phyloP scores from a whole-genome alignment of 768 basidiomycete genomes.

The Galerina sulciceps region DNA sequence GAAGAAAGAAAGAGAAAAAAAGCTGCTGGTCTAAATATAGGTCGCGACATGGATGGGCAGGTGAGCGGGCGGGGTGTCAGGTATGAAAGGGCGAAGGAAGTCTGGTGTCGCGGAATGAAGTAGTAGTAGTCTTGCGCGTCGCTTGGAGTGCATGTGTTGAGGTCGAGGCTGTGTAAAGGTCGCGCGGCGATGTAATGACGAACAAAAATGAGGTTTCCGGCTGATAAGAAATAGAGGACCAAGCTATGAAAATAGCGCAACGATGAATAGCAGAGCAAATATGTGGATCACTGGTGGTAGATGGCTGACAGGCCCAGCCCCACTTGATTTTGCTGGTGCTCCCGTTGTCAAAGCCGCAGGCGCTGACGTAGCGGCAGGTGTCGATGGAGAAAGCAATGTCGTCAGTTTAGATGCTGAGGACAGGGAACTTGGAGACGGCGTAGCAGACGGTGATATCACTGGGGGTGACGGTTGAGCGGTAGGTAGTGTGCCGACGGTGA shows the following conservation, averaged over 20 bases:
- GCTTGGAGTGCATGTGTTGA: neutral
- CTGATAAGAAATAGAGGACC: neutral
- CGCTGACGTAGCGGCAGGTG: slow-evolving; percentile 17
- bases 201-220: neutral
- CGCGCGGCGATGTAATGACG: neutral
- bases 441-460: neutral
- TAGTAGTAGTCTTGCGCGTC: neutral
- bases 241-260: neutral
- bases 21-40: slow-evolving; percentile 6
- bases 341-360: slow-evolving; percentile 3
- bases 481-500: slow-evolving; percentile 39
- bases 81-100: neutral
- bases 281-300: neutral
- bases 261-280: neutral
- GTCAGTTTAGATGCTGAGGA: slow-evolving; percentile 1
- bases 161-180: neutral
- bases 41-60: neutral
- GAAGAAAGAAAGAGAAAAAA: neutral
- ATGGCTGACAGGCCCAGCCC: neutral
- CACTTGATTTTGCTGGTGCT: neutral
- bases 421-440: neutral
- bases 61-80: neutral
- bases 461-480: slow-evolving; percentile 4
- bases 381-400: slow-evolving; percentile 4
- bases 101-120: slow-evolving; percentile 3